phyloP scores from a whole-genome alignment of 139 green algal species.

The Haematococcus lacustris region DNA sequence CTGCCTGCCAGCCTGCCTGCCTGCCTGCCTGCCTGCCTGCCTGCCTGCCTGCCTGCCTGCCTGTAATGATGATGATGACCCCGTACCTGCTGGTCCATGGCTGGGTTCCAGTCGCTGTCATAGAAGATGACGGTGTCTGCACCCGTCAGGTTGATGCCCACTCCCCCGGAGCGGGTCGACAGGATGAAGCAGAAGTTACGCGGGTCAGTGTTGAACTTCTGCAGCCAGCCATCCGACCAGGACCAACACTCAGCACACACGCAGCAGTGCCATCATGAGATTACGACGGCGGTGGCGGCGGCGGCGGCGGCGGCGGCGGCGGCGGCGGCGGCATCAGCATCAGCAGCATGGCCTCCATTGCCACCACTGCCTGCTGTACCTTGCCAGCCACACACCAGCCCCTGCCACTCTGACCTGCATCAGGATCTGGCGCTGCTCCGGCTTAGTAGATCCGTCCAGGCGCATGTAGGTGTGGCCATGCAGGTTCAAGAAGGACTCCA shows the following conservation, averaged over 20 bases:
- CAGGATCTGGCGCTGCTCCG: constrained; percentile 84
- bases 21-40: too few species aligned
- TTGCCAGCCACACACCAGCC: neutral
- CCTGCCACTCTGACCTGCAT: constrained; percentile 39
- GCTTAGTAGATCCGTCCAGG: constrained; percentile 93
- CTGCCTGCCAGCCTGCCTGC: too few species aligned
- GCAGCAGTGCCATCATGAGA: too few species aligned
- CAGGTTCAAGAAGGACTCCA: constrained; percentile 95
- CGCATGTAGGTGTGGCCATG: constrained; percentile 90
- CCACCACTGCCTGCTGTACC: too few species aligned
- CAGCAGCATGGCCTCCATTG: too few species aligned
- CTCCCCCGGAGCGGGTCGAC: constrained; percentile 86
- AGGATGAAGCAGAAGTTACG: constrained; percentile 93
- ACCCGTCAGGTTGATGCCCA: constrained; percentile 97
- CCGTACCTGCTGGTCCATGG: constrained; percentile 25
- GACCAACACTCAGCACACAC: too few species aligned
- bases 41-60: too few species aligned
- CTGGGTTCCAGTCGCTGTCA: constrained; percentile 89
- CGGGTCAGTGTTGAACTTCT: constrained; percentile 39
- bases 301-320: too few species aligned
- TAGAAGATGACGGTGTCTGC: constrained; percentile 98
- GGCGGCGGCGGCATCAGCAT: too few species aligned
- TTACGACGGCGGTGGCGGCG: too few species aligned
- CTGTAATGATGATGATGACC: too few species aligned
- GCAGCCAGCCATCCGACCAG: too few species aligned